Base-by-base conservation (phyloP, 768 basidiomycete genomes). In the Pleurotus djamor region DNA sequence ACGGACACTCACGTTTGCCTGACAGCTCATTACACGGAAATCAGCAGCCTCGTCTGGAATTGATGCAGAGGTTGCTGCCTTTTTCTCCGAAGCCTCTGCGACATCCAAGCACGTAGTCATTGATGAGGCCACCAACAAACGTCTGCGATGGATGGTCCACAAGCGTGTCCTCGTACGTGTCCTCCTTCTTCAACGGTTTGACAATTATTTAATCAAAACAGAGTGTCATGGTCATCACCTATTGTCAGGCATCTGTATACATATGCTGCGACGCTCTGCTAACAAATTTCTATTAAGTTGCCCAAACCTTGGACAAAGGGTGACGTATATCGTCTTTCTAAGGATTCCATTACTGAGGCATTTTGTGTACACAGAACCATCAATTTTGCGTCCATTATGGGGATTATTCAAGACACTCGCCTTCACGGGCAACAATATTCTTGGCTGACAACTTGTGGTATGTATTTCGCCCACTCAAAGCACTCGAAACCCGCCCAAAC, bases 371-470 rank as follows among this genome's bases (percentile, higher is more conserved):
- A 4, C 48, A 78, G 78, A 38, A 78, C 78, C 33, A 71, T 80
- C 37, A 79, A 76, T 59, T 79, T 79, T 63, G 77, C 79, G 4
- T 77, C 76, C 12, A 79, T 79, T 52, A 80, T 80, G 79, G 79
- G 78, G 3, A 78, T 81, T 43, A 66, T 66, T 5, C 65, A 72
- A 59, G 80, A 83, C 61, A 75, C 76, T 4, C 61, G 76, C 48
- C 75, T 84, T 16, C 67, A 71, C 34, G 81, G 83, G 0, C 81
- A 83, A 66, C 72, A 81, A 64, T 83, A 82, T 62, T 74, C 77
- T 4, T 79, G 79, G 75, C 64, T 81, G 5, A 79, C 79, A 12
- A 79, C 79, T 47, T 80, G 79, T 61, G 76, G 77, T 79, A 62
- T 6, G 76, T 62, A 5, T 14, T 48, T 44, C 49, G 41, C 47